Evolutionary conservation across 306 rosid species (phyloP), one percentile per base, ranked within the genome.

Genomic region (Pyrus bretschneideri): DNA sequence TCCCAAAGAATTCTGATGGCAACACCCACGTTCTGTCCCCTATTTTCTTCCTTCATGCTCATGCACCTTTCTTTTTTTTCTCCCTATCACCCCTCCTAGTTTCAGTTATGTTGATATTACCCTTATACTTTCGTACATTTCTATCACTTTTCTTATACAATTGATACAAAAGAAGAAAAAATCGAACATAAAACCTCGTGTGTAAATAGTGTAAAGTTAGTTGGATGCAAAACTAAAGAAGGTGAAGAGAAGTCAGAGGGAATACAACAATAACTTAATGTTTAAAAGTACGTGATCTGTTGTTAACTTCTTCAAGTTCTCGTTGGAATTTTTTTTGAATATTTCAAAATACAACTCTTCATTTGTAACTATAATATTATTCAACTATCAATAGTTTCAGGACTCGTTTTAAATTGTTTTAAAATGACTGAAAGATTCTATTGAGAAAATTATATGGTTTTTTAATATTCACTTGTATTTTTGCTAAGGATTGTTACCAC

Each of bases 1-100:
- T 62, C 60, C 45, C 35, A 27, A 76, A 78, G 68, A 71, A 60
- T 2, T 62, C 13, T 82, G 87, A 89, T 64, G 66, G 75, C 84
- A 84, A 80, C 86, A 40, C 18, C 76, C 86, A 85, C 64, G 87
- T 87, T 76, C 25, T 64, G 57, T 78, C 83, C 78, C 67, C 40
- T 69, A 67, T 63, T 46, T 59, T 75, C 29, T 76, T 21, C 65
- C 38, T 38, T 15, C 29, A 17, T 67, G 15, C 72, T 17, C 55
- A 17, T 5, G 55, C 9, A 5, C 55, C 55, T 49, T 49, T 15
- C 55, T 49, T 49, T 49, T 59, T 17, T 49, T 17, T 11, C 3
- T 35, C 15, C 31, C 3, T 5, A 31, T 60, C 46, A 18, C n/a
- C 3, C 4, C 44, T 57, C 44, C n/a, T 17, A 44, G 60, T 60